Evolutionary conservation across 495 filamentous ascomycete genomes (phyloP), one percentile per base, ranked within the genome.

Genomic region (Astrothelium subdiscretum): DNA sequence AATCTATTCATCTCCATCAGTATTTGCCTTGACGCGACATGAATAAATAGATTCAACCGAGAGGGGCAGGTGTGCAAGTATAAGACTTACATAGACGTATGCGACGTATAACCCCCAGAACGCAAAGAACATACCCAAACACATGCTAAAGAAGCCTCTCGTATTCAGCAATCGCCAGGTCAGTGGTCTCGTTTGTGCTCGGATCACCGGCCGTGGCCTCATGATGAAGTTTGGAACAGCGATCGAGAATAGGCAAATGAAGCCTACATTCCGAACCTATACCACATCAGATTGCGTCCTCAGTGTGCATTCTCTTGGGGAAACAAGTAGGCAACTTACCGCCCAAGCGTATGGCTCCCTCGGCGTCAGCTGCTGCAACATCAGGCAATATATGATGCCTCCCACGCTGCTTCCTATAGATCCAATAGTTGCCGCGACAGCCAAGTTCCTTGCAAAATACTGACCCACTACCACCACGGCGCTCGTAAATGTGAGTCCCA

Each of bases 371-470:
- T 48, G 26, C 5, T 59, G 60, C 20, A 67, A 62, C 18, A 70
- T 31, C 2, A 60, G 20, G 5, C 68, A 65, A 51, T 68, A 74
- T 5, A 71, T 64, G n/a, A 70, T 61, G 0, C 61, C 70, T 24
- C 70, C 70, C 13, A 71, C 2, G 10, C 44, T 61, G 52, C 48
- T 70, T 13, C 64, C 66, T 2, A 38, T 40, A 51, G 67, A 43
- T 31, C 61, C 52, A 5, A 66, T 31, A 13, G 52, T 62, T 38
- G 66, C 62, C 2, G 65, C 71, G 0, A 64, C 27, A 26, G 65
- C 64, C n/a, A 70, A 24, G 27, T 71, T 68, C 8, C 58, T 57
- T 38, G 65, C 62, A 54, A 67, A 72, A 60, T 69, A 72, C 15
- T 44, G 62, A 31, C 63, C 63, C 11, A 73, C 58, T 26, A 48